These are phyloP conservation scores for Cryptosporidium baileyi DNA, from an alignment of 169 alveolate genomes.

Conservation along the genomic window DNA sequence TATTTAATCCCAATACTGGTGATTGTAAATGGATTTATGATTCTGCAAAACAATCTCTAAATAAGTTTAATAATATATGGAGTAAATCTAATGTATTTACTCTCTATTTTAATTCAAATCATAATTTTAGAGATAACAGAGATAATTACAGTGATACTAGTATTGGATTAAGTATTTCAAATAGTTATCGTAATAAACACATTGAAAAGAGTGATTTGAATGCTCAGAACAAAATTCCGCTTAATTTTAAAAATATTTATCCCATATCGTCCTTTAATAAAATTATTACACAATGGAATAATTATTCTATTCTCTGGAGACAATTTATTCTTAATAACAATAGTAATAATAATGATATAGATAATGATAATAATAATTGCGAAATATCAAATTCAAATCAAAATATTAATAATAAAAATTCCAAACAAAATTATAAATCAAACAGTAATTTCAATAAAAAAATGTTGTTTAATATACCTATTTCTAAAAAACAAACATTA, in stretches of 20 bases:
- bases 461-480: background rate
- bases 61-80: conserved; percentile 37
- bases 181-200: background rate
- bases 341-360: background rate
- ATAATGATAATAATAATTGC: background rate
- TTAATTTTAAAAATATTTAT: background rate
- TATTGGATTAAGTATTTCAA: background rate
- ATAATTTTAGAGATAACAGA: background rate
- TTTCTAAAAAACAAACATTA: background rate
- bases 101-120: background rate
- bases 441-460: background rate
- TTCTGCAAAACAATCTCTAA: conserved; percentile 50
- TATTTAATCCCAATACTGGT: conserved; percentile 44
- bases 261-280: conserved; percentile 12
- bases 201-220: background rate
- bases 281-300: conserved; percentile 40
- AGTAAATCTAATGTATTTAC: conserved; percentile 32
- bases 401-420: background rate
- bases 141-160: background rate
- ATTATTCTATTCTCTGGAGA: conserved; percentile 57
- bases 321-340: background rate
- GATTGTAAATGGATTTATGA: conserved; percentile 67
- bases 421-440: background rate
- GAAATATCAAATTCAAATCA: background rate
- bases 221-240: background rate